A percentile compares a stretch with the other conserved stretches of the same genome.
phyloP scores from a whole-genome alignment of 495 filamentous ascomycete genomes.

The Annulohypoxylon moriforme region DNA sequence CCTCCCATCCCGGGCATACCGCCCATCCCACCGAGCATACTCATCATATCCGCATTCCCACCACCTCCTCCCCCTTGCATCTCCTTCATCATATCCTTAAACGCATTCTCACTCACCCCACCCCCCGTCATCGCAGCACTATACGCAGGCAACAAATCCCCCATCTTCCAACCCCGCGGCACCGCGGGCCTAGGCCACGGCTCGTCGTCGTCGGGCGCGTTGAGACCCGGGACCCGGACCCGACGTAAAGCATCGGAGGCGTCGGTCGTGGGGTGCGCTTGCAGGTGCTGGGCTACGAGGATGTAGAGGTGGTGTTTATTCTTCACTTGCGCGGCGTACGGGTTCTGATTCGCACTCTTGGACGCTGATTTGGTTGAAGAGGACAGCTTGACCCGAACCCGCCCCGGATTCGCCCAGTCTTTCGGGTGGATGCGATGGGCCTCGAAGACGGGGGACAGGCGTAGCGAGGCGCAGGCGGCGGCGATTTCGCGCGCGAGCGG shows the following conservation, averaged over 20 bases:
- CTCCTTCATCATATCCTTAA: slow-evolving; percentile 97
- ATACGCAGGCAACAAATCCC: slow-evolving; percentile 83
- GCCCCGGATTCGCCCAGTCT: slow-evolving; percentile 96
- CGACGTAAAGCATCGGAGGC: slow-evolving; percentile 73
- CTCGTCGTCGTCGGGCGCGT: slow-evolving; percentile 66
- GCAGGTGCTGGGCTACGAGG: slow-evolving; percentile 78
- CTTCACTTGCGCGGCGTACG: slow-evolving; percentile 61
- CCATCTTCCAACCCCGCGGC: slow-evolving; percentile 93
- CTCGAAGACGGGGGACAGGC: slow-evolving; percentile 83
- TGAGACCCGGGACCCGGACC: slow-evolving; percentile 69
- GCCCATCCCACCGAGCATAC: slow-evolving; percentile 49
- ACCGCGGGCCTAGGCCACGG: slow-evolving; percentile 76
- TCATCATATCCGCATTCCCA: slow-evolving; percentile 59
- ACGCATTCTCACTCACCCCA: slow-evolving; percentile 93
- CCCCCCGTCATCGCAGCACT: slow-evolving; percentile 90
- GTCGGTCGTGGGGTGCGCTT: slow-evolving; percentile 77
- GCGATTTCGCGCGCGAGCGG: slow-evolving; percentile 91
- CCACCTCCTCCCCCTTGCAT: slow-evolving; percentile 73
- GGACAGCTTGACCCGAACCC: slow-evolving; percentile 78
- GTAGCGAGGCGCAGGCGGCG: slow-evolving; percentile 78
- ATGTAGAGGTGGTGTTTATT: slow-evolving; percentile 93
- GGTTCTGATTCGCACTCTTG: not conserved
- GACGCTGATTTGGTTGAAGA: not conserved
- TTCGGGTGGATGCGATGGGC: slow-evolving; percentile 92
- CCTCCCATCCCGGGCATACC: not conserved